Conservation (phyloP, 139 green algal species). For the Coelastrella sp. region DNA sequence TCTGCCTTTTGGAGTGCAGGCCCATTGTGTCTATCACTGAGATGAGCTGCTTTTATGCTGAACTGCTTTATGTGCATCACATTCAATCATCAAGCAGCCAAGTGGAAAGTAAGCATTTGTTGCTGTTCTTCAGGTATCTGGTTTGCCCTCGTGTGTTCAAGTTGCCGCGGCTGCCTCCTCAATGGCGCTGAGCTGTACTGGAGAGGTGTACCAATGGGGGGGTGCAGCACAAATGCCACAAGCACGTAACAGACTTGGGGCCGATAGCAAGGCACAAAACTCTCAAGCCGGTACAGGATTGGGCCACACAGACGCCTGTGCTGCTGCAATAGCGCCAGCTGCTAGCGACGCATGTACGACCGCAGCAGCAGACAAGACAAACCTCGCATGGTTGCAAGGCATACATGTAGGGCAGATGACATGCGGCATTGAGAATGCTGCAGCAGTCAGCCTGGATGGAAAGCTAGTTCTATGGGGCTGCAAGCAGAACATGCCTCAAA, state of each 20-base stretch:
- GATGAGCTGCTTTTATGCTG: too few relatives aligned
- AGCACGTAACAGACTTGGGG: background rate
- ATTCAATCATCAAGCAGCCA: too few relatives aligned
- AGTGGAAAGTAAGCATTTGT: too few relatives aligned
- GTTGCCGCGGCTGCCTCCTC: constrained; percentile 53
- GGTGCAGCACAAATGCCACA: background rate
- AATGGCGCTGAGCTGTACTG: constrained; percentile 49
- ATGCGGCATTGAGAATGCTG: constrained; percentile 41
- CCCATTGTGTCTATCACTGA: too few relatives aligned
- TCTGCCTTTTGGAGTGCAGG: background rate
- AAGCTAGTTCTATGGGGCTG: constrained; percentile 39
- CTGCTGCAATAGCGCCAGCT: too few relatives aligned
- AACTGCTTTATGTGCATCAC: too few relatives aligned
- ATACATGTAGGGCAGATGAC: background rate
- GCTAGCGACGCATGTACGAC: background rate
- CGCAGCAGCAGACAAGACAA: constrained; percentile 20
- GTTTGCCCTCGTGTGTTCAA: constrained; percentile 24
- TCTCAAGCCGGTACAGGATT: too few relatives aligned
- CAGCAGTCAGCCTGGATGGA: background rate
- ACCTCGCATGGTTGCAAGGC: background rate
- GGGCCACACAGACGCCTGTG: too few relatives aligned
- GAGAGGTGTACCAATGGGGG: constrained; percentile 62
- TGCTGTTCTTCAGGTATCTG: constrained; percentile 31
- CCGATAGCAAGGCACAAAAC: background rate
- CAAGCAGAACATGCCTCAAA: background rate